Evolutionary conservation across 1,284 basidiomycete genomes (phyloP).

Genomic region (Trichosporon faecale): DNA sequence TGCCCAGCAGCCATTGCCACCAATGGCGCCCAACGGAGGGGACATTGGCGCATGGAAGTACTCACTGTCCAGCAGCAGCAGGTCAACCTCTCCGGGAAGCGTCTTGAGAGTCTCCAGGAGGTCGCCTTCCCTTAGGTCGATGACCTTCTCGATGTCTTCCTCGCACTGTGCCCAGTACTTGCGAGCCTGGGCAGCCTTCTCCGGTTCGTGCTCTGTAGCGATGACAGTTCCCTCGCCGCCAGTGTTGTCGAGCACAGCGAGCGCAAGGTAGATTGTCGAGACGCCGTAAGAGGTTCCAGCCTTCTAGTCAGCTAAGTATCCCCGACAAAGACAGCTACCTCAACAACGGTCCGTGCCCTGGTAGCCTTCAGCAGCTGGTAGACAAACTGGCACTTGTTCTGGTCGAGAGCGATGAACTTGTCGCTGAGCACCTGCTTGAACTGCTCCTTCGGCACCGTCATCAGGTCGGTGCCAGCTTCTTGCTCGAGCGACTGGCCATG

Average conservation of each 20-base stretch:
- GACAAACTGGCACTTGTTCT: conserved; percentile 38
- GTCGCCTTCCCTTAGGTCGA: conserved; percentile 39
- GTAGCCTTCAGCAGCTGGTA: conserved; percentile 23
- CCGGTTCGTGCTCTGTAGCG: conserved; percentile 35
- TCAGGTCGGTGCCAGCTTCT: conserved; percentile 22
- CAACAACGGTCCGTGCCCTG: neutral
- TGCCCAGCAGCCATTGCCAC: no score
- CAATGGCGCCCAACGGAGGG: no score
- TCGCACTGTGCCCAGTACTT: conserved; percentile 28
- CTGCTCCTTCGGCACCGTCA: conserved; percentile 2
- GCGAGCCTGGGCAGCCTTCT: conserved; percentile 27
- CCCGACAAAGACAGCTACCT: neutral
- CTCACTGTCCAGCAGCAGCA: conserved; percentile 38
- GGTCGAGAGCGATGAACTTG: conserved; percentile 39
- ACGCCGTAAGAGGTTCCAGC: conserved; percentile 40
- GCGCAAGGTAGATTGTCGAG: conserved; percentile 38
- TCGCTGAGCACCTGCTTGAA: conserved; percentile 30
- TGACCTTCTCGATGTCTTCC: conserved; percentile 16
- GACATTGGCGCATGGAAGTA: neutral
- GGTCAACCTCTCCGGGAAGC: conserved; percentile 28
- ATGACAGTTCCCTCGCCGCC: conserved; percentile 25
- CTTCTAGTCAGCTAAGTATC: conserved; percentile 11
- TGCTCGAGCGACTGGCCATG: conserved; percentile 29
- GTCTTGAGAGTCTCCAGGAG: conserved; percentile 32
- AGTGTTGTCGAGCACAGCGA: conserved; percentile 29